Evolutionary conservation across 2,329 filamentous ascomycete species (phyloP), one percentile per base, ranked within the genome.

Genomic region (Pseudogymnoascus sp.): DNA sequence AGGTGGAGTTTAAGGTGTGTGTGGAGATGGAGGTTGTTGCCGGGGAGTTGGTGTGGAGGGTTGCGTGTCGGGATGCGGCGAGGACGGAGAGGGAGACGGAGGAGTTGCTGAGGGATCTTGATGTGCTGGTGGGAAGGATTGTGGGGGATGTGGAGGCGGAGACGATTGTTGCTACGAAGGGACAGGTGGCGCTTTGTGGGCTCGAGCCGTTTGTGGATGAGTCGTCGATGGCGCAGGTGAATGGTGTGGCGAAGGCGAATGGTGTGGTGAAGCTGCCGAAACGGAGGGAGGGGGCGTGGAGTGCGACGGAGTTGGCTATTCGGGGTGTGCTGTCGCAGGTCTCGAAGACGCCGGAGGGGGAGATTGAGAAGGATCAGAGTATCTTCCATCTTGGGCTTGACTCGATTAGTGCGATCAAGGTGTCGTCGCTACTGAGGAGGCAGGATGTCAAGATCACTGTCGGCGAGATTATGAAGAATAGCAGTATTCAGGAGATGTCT

Each of bases 381-480:
- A 81, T 96, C 11, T 95, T 93, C 73, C 86, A 93, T 66, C 80
- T 96, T 1, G 92, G 91, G 0, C 83, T 96, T 1, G 92, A 96
- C 71, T 96, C 91, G 0, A 95, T 96, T 73, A 95, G 87, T 68
- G 89, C 90, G 1, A 95, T 96, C 77, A 95, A 93, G 70, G 86
- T 91, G 3, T 84, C 86, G 4, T 82, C 87, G 0, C 78, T 91
- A 10, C 77, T 96, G 5, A 85, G 84, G 40, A 88, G 84, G 69
- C 75, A 79, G 39, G 82, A 79, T 0, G 73, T 96, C 6, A 73
- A 75, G 5, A 73, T 96, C 1, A 80, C 82, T 21, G 87, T 93
- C 3, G 85, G 88, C 47, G 83, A 90, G 36, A 82, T 96, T 69
- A 75, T 93, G 4, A 83, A 79, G 63, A 84, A 86, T 1, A 78